Base-by-base conservation (phyloP, 768 basidiomycete genomes). In the Boletellus emodensis region DNA sequence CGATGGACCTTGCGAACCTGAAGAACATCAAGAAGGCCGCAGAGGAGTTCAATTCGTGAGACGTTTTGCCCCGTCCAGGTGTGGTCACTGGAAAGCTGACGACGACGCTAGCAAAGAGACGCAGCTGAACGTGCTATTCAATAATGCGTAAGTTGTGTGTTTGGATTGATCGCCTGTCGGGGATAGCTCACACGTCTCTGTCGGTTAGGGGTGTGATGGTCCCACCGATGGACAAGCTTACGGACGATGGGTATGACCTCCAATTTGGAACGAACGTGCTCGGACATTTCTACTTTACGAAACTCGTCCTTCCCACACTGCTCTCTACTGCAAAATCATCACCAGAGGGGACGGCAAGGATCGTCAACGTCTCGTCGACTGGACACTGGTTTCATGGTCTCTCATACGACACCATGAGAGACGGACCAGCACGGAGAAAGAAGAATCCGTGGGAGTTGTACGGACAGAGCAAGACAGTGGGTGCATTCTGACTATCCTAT, bases 231-330 rank as follows among this genome's bases (percentile, higher is more conserved):
- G 64, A 69, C 0, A 48, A 54, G 48, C 33, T 71, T 8, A 76
- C 74, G 0, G 63, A 58, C 1, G 68, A 76, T 28, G 68, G 70
- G 0, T 76, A 74, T 46, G 74, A 76, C 49, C 56, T 74, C 22
- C 72, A 69, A 47, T 73, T 72, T 26, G 72, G 67, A 4, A 72
- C 68, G 22, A 72, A 72, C 50, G 70, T 71, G 30, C 55, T 74
- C 12, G 70, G 68, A 6, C 66, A 64, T 28, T 68, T 64, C 44
- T 69, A 68, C 53, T 61, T 76, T 37, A 73, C 72, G 0, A 57
- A 63, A 39, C 61, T 71, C 3, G 56, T 78, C 0, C 53, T 74
- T 3, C 73, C 75, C 0, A 51, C 56, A 3, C 57, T 74, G 1
- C 50, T 67, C 12, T 55, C 61, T 6, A 64, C 67, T 7, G 65